Conservation (phyloP, 1,284 basidiomycete species). For the Sporisorium graminicola region DNA sequence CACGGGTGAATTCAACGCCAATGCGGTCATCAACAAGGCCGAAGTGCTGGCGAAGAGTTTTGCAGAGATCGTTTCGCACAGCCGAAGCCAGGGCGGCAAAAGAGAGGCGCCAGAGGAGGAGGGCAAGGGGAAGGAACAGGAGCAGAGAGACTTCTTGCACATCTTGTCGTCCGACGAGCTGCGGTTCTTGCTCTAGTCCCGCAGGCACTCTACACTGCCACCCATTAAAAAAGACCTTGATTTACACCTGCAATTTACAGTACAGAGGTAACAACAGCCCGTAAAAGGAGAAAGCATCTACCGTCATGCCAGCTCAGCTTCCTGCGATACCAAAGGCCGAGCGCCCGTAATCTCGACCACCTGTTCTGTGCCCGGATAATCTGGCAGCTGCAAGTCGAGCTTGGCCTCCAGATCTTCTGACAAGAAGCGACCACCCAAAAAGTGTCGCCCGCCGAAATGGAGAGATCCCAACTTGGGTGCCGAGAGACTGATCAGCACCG, state of each 20-base stretch:
- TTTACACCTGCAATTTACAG: too few relatives aligned
- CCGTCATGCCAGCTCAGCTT: conserved; percentile 2
- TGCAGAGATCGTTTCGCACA: conserved; percentile 13
- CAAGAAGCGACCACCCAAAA: conserved; percentile 91
- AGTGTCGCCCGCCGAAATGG: conserved; percentile 82
- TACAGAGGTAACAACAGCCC: not conserved
- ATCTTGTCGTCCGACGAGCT: conserved; percentile 15
- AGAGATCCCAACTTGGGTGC: conserved; percentile 90
- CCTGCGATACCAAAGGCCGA: conserved; percentile 27
- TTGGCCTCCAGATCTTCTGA: conserved; percentile 70
- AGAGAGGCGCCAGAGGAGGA: not conserved
- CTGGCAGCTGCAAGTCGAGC: conserved; percentile 56
- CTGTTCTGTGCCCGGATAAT: conserved; percentile 61
- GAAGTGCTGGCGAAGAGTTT: conserved; percentile 48
- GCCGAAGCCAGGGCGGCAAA: not conserved
- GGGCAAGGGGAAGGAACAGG: not conserved
- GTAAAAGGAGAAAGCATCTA: not conserved
- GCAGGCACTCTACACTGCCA: not conserved
- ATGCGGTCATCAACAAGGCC: conserved; percentile 39
- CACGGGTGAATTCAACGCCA: conserved; percentile 42
- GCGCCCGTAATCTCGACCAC: conserved; percentile 67
- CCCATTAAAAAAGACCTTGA: not conserved
- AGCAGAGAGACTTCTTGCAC: conserved; percentile 1
- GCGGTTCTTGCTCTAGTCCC: conserved; percentile 8
- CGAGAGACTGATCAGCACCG: conserved; percentile 88